Base-by-base conservation (phyloP, 305 asterid genomes). In the Withania somnifera region DNA sequence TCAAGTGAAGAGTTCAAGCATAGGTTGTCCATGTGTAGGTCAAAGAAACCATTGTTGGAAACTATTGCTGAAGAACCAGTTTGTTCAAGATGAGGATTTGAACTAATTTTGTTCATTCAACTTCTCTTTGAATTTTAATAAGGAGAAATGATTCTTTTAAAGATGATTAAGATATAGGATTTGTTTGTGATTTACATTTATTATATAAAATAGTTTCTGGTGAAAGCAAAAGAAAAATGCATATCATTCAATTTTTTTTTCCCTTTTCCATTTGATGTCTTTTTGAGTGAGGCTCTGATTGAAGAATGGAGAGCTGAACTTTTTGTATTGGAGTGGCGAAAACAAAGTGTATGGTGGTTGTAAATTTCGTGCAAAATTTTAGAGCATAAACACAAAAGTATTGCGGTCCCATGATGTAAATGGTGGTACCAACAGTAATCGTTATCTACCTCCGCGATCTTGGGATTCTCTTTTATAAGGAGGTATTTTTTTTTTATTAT, bases 1-100 rank as follows among this genome's bases (percentile, higher is more conserved):
- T 82, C 84, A 52, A 58, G 71, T 73, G 77, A 85, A 40, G 79
- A 83, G 38, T 83, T 85, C 15, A 78, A 77, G 84, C 80, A 83
- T 0, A 80, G 86, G 66, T 14, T 84, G 53, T 87, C 88, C 0
- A 78, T 86, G 76, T 56, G 87, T 64, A 57, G 90, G 47, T 87
- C 90, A 17, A 87, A 85, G 87, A 87, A 87, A 81, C 90, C 90
- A 36, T 75, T 84, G 86, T 53, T 87, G 64, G 90, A 87, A 82
- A 87, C 90, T 2, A 87, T 87, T 26, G 79, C 52, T 7, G 90
- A 87, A 85, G 88, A 87, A 52, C 82, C 85, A 11, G 69, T 42
- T 47, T 82, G 10, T 24, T 73, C 20, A 38, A 87, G 86, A 85
- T 85, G 83, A 83, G 22, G 34, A 40, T 10, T 42, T 14, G 20